Percentiles rank a stretch among this genome's conserved stretches.
Evolutionary conservation across 2,329 filamentous ascomycete species (phyloP).

Genomic region (Clathrospora elynae): DNA sequence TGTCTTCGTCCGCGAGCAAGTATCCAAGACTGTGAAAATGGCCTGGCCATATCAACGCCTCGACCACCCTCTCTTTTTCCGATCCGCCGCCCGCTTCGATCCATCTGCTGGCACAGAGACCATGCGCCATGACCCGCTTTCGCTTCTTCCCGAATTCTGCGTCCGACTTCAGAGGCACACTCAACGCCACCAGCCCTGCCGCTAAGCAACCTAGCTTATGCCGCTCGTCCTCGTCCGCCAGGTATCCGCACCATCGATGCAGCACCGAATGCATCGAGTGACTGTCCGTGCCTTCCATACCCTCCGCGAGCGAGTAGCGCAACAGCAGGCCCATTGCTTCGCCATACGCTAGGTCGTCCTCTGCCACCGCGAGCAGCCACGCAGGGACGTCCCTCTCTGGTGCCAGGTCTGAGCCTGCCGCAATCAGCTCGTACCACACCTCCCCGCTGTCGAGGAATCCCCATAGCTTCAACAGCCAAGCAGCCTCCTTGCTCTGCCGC

Average conservation of each 20-base stretch:
- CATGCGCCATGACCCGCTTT: constrained; percentile 16
- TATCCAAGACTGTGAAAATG: constrained; percentile 8
- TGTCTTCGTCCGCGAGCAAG: constrained; percentile 4
- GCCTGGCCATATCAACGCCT: constrained; percentile 1
- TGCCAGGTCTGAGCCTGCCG: constrained; percentile 6
- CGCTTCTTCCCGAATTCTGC: constrained; percentile 15
- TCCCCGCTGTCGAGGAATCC: constrained; percentile 27
- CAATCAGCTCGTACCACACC: constrained; percentile 31
- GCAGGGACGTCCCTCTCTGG: constrained; percentile 4
- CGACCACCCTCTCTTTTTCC: background rate
- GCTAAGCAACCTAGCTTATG: constrained; percentile 13
- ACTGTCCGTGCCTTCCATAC: constrained; percentile 14
- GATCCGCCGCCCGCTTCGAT: background rate
- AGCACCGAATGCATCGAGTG: constrained; percentile 23
- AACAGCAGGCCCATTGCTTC: constrained; percentile 22
- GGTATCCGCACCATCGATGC: constrained; percentile 16
- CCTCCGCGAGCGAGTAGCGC: constrained; percentile 26
- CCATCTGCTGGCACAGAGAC: constrained; percentile 10
- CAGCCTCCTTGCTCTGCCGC: constrained; percentile 21
- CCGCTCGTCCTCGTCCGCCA: constrained; percentile 7
- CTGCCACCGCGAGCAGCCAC: constrained; percentile 13
- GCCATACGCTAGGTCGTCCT: constrained; percentile 20
- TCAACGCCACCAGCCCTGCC: constrained; percentile 15
- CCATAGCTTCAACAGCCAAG: constrained; percentile 32
- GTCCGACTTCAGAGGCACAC: constrained; percentile 9